Conservation (phyloP, 2,329 filamentous ascomycete species). For the Cyanodermella asteris region DNA sequence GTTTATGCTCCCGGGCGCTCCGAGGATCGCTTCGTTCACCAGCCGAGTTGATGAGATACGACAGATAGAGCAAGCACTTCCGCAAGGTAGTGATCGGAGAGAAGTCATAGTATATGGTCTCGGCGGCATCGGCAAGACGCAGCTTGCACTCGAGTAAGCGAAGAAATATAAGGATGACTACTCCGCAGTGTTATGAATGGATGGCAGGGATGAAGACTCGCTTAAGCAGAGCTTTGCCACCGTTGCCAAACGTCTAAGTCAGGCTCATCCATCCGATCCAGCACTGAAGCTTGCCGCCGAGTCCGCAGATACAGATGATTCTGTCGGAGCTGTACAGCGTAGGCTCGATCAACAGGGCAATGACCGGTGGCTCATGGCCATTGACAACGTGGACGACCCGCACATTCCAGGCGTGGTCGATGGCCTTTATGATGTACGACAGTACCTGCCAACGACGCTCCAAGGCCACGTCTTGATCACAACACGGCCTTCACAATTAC, state of each 20-base stretch:
- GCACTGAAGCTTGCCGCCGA: background rate
- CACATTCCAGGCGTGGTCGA: background rate
- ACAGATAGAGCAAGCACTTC: background rate
- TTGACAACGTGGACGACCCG: constrained; percentile 10
- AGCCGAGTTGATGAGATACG: background rate
- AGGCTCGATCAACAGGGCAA: constrained; percentile 3
- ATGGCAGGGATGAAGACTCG: constrained; percentile 8
- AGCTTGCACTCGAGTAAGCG: constrained; percentile 5
- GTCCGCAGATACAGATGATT: constrained; percentile 1
- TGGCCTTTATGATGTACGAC: background rate
- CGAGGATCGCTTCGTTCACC: background rate
- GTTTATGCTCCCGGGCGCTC: background rate
- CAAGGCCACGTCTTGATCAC: constrained; percentile 24
- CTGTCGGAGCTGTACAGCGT: constrained; percentile 2
- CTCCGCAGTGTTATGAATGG: constrained; percentile 11
- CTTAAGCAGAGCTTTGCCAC: constrained; percentile 9
- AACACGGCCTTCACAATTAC: constrained; percentile 8
- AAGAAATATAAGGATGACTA: constrained; percentile 8
- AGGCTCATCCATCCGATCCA: background rate
- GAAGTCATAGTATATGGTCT: constrained; percentile 3
- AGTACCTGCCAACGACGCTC: constrained; percentile 13
- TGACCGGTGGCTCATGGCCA: constrained; percentile 11
- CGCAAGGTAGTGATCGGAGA: background rate
- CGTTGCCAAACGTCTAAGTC: constrained; percentile 5
- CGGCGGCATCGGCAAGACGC: constrained; percentile 6